These are phyloP conservation scores for Centrapalus pauciflorus DNA, from an alignment of 129 eudicot genomes.

Conservation along the genomic window DNA sequence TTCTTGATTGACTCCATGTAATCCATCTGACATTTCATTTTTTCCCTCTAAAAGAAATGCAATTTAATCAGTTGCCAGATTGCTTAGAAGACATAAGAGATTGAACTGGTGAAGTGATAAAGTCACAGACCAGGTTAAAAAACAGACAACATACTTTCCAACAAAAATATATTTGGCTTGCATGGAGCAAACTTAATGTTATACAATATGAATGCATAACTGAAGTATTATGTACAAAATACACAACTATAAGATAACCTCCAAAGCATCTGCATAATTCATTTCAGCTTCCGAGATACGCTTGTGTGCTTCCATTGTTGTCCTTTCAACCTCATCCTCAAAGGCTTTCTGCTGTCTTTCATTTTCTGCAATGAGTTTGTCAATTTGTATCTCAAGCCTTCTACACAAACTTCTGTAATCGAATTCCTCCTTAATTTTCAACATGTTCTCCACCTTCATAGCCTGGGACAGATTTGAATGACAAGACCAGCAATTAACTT, in stretches of 20 bases:
- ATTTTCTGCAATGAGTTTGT: slow-evolving; percentile 68
- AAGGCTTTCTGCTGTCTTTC: slow-evolving; percentile 77
- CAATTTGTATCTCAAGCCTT: slow-evolving; percentile 80
- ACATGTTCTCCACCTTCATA: slow-evolving; percentile 95
- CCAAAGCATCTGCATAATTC: slow-evolving; percentile 55
- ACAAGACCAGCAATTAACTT: not conserved
- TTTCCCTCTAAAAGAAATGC: slow-evolving; percentile 54
- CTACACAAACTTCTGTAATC: slow-evolving; percentile 82
- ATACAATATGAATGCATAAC: not conserved
- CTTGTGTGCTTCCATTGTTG: slow-evolving; percentile 57
- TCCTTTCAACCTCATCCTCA: slow-evolving; percentile 74
- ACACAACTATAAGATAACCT: slow-evolving; percentile 39
- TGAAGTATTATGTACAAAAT: not conserved
- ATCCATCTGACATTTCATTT: slow-evolving; percentile 87
- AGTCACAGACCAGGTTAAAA: not conserved
- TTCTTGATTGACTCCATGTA: slow-evolving; percentile 86
- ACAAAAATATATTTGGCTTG: not conserved
- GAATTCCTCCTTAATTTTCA: slow-evolving; percentile 86
- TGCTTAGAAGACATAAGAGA: not conserved
- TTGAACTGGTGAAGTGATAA: not conserved
- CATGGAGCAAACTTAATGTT: not conserved
- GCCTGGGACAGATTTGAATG: slow-evolving; percentile 44
- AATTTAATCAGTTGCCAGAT: not conserved
- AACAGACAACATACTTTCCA: not conserved
- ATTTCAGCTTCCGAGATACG: slow-evolving; percentile 72